Conservation (phyloP, 257 asterid species). For the Anisodus acutangulus region DNA sequence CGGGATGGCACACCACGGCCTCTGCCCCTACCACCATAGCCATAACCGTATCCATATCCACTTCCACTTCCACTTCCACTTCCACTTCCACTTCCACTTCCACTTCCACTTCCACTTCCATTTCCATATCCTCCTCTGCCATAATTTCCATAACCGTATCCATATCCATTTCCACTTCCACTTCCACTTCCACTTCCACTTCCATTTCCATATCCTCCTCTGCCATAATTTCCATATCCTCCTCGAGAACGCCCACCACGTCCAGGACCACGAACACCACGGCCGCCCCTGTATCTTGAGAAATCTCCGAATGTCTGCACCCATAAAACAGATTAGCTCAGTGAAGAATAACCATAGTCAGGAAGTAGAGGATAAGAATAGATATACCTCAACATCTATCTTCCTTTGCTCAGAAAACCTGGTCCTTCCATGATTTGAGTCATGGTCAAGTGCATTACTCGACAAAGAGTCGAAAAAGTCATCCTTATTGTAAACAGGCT, state of each 20-base stretch:
- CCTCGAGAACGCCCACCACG: slow-evolving; percentile 81
- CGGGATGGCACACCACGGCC: slow-evolving; percentile 65
- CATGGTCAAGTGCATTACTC: slow-evolving; percentile 54
- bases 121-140: slow-evolving; percentile 42
- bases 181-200: slow-evolving; percentile 35
- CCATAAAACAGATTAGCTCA: slow-evolving; percentile 34
- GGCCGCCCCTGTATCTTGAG: slow-evolving; percentile 82
- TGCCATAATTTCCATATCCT: not conserved
- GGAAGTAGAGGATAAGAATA: not conserved
- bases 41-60: slow-evolving; percentile 60
- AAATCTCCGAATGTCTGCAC: slow-evolving; percentile 94
- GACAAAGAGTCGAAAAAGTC: slow-evolving; percentile 91
- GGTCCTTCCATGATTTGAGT: slow-evolving; percentile 68
- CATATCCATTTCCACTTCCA: no score
- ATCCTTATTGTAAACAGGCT: slow-evolving; percentile 87
- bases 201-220: slow-evolving; percentile 48
- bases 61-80: slow-evolving; percentile 29
- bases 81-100: slow-evolving; percentile 40
- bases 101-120: slow-evolving; percentile 38
- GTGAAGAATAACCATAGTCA: not conserved
- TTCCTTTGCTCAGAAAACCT: slow-evolving; percentile 93
- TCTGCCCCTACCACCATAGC: slow-evolving; percentile 57
- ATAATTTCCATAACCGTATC: not conserved
- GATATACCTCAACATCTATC: slow-evolving; percentile 84
- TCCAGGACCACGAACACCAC: slow-evolving; percentile 79